Percentiles rank a stretch among this genome's conserved stretches.
These are phyloP conservation scores for Dendrobium officinale DNA, from an alignment of 106 monocot genomes.

Conservation along the genomic window DNA sequence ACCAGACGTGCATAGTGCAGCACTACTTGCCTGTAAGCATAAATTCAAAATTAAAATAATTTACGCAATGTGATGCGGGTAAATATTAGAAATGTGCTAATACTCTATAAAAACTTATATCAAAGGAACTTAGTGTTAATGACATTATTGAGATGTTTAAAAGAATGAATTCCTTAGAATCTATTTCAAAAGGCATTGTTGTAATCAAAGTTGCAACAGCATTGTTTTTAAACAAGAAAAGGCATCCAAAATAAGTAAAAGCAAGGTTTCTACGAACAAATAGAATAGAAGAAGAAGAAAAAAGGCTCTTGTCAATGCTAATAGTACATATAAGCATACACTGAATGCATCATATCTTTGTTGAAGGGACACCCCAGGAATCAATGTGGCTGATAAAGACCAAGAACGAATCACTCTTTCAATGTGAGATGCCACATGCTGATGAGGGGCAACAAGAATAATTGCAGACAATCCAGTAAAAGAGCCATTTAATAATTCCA, in stretches of 20 bases:
- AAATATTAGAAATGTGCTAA: neutral
- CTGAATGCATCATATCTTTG: constrained; percentile 81
- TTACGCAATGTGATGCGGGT: neutral
- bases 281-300: neutral
- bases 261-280: neutral
- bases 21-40: constrained; percentile 65
- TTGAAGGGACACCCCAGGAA: constrained; percentile 51
- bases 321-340: constrained; percentile 27
- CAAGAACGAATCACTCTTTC: constrained; percentile 29
- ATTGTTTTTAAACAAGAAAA: too few species aligned
- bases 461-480: constrained; percentile 38
- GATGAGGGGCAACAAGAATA: constrained; percentile 70
- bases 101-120: neutral
- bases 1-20: constrained; percentile 86
- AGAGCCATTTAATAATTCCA: constrained; percentile 44
- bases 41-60: neutral
- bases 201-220: too few species aligned
- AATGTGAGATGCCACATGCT: constrained; percentile 53
- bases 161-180: neutral
- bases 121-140: neutral
- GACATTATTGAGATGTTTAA: neutral
- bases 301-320: neutral
- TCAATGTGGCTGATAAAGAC: constrained; percentile 30
- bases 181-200: neutral
- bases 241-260: neutral